Evolutionary conservation across 495 filamentous ascomycete species (phyloP).

Genomic region (Hypoxylon cercidicola): DNA sequence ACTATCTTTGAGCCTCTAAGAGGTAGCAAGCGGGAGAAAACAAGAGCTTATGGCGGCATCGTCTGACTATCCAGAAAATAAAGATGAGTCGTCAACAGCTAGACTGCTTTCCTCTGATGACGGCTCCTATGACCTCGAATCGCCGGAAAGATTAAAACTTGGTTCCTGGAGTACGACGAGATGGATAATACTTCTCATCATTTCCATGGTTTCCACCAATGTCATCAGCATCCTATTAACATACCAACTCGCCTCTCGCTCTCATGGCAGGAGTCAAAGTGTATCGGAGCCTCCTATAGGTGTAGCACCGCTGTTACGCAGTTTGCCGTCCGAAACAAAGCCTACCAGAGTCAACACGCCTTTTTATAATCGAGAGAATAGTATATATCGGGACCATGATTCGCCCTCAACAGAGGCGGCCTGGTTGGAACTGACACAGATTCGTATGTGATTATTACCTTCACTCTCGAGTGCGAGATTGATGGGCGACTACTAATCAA

Average conservation of each 20-base stretch:
- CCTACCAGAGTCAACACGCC: conserved; percentile 18
- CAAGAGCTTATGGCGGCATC: conserved; percentile 8
- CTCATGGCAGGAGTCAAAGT: conserved; percentile 7
- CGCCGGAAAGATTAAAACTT: not conserved
- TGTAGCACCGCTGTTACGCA: conserved; percentile 16
- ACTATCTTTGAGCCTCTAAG: not conserved
- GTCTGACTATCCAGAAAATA: conserved; percentile 14
- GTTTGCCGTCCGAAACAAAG: conserved; percentile 7
- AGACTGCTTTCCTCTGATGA: conserved; percentile 13
- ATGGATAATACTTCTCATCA: conserved; percentile 6
- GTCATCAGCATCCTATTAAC: conserved; percentile 13
- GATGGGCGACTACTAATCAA: not conserved
- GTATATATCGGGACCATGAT: conserved; percentile 26
- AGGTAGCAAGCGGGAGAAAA: not conserved
- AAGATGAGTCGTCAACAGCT: conserved; percentile 24
- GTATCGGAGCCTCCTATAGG: conserved; percentile 23
- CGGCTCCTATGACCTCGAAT: conserved; percentile 2
- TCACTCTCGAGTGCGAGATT: not conserved
- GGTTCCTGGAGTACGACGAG: not conserved
- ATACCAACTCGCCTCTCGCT: not conserved
- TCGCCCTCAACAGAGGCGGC: conserved; percentile 26
- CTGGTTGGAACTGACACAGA: conserved; percentile 28
- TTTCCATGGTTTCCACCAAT: conserved; percentile 16
- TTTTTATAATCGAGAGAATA: conserved; percentile 28
- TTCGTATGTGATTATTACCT: conserved; percentile 3